These are phyloP conservation scores for Thuidium tamariscinum DNA, from an alignment of 225 moss, liverwort and hornwort genomes.

Conservation along the genomic window DNA sequence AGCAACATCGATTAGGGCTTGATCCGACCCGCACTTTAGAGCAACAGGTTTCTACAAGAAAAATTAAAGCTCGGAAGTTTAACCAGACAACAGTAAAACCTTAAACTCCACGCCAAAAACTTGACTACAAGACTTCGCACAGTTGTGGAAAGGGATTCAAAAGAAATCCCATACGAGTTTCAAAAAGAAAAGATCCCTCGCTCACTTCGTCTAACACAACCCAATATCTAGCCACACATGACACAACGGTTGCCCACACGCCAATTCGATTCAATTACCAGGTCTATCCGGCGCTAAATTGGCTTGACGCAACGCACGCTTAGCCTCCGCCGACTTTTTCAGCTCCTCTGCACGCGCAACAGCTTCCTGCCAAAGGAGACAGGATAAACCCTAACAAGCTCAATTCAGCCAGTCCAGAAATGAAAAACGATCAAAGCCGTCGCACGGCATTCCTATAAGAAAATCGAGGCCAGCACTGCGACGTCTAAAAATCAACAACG, in stretches of 20 bases:
- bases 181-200: background rate
- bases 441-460: background rate
- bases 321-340: constrained; percentile 63
- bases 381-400: constrained; percentile 13
- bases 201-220: background rate
- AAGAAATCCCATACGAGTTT: background rate
- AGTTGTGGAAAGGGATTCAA: background rate
- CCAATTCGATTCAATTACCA: constrained; percentile 21
- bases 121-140: background rate
- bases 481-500: background rate
- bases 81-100: background rate
- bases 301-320: constrained; percentile 67
- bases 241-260: background rate
- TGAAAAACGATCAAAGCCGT: background rate
- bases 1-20: background rate
- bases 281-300: constrained; percentile 85
- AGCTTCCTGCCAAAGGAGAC: constrained; percentile 31
- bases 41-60: background rate
- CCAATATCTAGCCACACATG: background rate
- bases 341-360: constrained; percentile 73
- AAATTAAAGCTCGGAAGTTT: background rate
- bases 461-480: background rate
- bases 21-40: background rate
- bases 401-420: background rate
- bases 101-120: background rate